Evolutionary conservation across 306 rosid species (phyloP).

Genomic region (Leucaena leucocephala): DNA sequence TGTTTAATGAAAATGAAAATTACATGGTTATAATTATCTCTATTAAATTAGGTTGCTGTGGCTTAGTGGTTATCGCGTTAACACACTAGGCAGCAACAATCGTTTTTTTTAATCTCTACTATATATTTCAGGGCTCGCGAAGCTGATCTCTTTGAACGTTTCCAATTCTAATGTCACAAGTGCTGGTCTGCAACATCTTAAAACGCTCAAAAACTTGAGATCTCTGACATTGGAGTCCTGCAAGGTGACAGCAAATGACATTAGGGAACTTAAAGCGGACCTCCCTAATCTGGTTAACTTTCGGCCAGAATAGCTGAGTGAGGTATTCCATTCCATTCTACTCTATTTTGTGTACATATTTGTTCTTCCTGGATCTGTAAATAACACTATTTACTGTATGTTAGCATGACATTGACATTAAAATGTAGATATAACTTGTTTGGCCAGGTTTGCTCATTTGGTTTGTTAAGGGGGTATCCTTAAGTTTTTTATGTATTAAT

Average conservation of each 20-base stretch:
- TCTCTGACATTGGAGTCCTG: slow-evolving; percentile 86
- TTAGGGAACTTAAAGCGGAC: slow-evolving; percentile 73
- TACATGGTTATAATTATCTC: neutral
- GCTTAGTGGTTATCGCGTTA: too few species aligned
- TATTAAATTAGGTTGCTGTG: too few species aligned
- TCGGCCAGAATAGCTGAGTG: slow-evolving; percentile 67
- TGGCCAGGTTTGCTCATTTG: slow-evolving; percentile 4
- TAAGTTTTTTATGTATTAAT: neutral
- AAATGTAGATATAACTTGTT: neutral
- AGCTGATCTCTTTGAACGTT: slow-evolving; percentile 72
- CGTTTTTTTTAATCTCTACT: neutral
- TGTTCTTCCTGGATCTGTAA: neutral
- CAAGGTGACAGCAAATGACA: slow-evolving; percentile 76
- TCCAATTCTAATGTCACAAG: slow-evolving; percentile 76
- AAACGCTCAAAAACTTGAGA: slow-evolving; percentile 72
- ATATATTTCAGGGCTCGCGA: slow-evolving; percentile 66
- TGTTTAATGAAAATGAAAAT: slow-evolving; percentile 6
- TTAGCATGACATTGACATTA: neutral
- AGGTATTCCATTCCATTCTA: neutral
- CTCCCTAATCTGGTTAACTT: slow-evolving; percentile 86
- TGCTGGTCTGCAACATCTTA: slow-evolving; percentile 77
- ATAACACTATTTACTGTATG: neutral
- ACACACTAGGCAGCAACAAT: too few species aligned
- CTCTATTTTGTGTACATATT: slow-evolving; percentile 13
- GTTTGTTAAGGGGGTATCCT: neutral